These are phyloP conservation scores for Heliamphora exappendiculata DNA, from an alignment of 148 eudicot genomes.

Conservation along the genomic window DNA sequence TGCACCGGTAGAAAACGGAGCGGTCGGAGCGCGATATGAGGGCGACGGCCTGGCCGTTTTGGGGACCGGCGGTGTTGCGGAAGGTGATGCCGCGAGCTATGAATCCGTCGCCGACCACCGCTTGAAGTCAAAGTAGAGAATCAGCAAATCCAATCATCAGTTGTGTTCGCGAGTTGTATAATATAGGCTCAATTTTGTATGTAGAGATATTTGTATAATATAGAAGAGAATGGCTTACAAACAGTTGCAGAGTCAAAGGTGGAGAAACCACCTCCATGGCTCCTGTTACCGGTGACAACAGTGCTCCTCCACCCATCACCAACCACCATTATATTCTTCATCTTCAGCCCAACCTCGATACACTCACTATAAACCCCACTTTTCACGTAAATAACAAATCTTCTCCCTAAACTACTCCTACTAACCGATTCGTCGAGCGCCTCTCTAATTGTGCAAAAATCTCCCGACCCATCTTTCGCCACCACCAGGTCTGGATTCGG, in stretches of 20 bases:
- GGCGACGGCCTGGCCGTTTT: background rate
- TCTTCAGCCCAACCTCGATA: background rate
- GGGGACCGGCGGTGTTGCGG: background rate
- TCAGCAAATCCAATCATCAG: too few species aligned
- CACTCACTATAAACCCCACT: background rate
- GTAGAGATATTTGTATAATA: too few species aligned
- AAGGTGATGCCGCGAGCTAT: background rate
- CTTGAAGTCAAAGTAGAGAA: background rate
- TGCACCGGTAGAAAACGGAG: background rate
- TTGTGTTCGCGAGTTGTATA: too few species aligned
- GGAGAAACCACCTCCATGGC: background rate
- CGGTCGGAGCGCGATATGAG: background rate
- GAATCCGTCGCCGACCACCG: background rate
- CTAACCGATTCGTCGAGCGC: background rate
- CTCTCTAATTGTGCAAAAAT: background rate
- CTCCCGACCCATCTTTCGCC: constrained; percentile 3
- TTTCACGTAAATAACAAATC: background rate
- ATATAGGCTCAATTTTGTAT: too few species aligned
- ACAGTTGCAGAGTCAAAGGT: constrained; percentile 4
- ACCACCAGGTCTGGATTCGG: background rate
- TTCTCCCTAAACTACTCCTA: background rate
- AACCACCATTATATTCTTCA: background rate
- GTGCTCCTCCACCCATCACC: background rate
- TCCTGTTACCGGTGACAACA: background rate
- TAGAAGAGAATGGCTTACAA: background rate